Base-by-base conservation (phyloP, 2,329 filamentous ascomycete species). In the Ambrosiella cleistominuta region DNA sequence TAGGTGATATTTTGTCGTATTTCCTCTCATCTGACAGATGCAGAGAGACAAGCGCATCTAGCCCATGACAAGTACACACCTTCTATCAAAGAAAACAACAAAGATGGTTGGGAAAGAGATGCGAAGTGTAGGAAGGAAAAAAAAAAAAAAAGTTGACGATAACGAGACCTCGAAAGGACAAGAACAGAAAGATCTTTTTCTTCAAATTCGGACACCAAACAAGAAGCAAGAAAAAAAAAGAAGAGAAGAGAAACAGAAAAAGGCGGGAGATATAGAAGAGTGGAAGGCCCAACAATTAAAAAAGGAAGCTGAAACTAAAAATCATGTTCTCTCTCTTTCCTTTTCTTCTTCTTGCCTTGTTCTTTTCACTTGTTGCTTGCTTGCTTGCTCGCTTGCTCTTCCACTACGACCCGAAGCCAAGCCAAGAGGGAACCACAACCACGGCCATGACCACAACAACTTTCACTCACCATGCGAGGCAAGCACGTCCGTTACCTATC, bases 21-120 rank as follows among this genome's bases (percentile, higher is more conserved):
- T 42, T 42, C 47, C 7, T 17, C 17, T 1, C 6, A n/a, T 27
- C 2, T 12, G 8, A 7, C 27, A 27, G 9, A 7, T 11, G 3
- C 27, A 7, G 9, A 36, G 17, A 11, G 17, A 11, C 45, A 51
- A 27, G 19, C 12, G 47, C 8, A 27, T 51, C 47, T 3, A 36
- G 2, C 35, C 35, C 27, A 35, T 27, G 17, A 17, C 7, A 47
- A 19, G 19, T 17, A 51, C 47, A 51, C 19, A 51, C 47, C 47
- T 51, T 51, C 47, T 51, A 36, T 51, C 47, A 51, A 51, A 51
- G 47, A 36, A 51, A n/a, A 51, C 47, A 36, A 51, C 27, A 51
- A 36, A 36, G 27, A 8, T 35, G 47, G 19, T 49, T 51, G 47
- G 47, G 47, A 51, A 51, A 51, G 9, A 51, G 47, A 51, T n/a